Evolutionary conservation across 768 basidiomycete species (phyloP), one percentile per base, ranked within the genome.

Genomic region (Rhodotorula taiwanensis): DNA sequence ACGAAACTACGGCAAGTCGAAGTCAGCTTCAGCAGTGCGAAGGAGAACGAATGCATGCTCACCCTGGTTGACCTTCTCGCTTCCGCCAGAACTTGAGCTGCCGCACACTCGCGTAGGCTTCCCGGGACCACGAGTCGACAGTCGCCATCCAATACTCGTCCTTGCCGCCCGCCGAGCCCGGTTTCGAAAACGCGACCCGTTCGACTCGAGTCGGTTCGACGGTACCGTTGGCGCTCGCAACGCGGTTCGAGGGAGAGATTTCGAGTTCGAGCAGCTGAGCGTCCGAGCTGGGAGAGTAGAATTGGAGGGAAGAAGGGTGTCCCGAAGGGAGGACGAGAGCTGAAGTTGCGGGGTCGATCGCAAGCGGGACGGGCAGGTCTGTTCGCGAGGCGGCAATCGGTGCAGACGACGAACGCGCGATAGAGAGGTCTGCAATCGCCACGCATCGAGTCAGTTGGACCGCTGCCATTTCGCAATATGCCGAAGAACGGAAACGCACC

Each of bases 281-380:
- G 33, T 86, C 86, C 4, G 83, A 80, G 13, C 80, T 75, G 2
- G 87, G 87, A 23, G 89, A 86, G 77, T 88, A 93, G 30, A 87
- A 83, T 78, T 98, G 94, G 44, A 99, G 79, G n/a, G 91, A 89
- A 4, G 93, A 92, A 0, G 91, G 88, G 73, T 99, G 93, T 0
- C 92, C 93, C 4, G 94, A 91, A 0, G 91, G 89, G 21, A 98
- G 80, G 68, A 97, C 81, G 64, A 98, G 78, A 9, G 88, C 82
- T 23, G 63, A 44, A 7, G 89, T 85, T 9, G 78, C 76, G 5
- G 80, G 77, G 75, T 97, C 93, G 47, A 88, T 79, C 10, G 87
- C 86, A 31, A 95, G 81, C 20, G 89, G 92, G 27, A 81, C 77
- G 11, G 76, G 51, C 21, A 73, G 67, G 56, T 55, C 62, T 53